Evolutionary conservation across 2,329 filamentous ascomycete genomes (phyloP).

Genomic region (Colletotrichum limetticola): DNA sequence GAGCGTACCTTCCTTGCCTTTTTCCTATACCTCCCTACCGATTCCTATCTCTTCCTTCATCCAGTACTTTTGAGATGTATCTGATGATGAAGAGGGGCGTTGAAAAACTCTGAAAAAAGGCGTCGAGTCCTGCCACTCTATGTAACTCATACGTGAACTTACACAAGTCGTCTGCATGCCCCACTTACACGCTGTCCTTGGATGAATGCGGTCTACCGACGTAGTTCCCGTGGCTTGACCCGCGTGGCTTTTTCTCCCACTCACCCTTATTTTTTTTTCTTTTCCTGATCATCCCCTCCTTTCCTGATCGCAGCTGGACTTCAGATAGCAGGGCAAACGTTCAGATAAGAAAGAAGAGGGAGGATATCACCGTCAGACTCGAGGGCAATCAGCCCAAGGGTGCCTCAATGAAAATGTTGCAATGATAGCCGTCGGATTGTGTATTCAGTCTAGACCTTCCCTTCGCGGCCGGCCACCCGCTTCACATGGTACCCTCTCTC

Average conservation of each 20-base stretch:
- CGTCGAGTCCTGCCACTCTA: background rate
- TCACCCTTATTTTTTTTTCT: background rate
- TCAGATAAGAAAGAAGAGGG: background rate
- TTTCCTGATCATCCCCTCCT: background rate
- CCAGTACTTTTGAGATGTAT: background rate
- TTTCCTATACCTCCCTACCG: background rate
- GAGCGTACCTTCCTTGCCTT: constrained; percentile 6
- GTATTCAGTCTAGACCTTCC: constrained; percentile 6
- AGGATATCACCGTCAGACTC: background rate
- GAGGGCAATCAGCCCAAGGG: background rate
- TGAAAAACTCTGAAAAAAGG: background rate
- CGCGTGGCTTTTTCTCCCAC: background rate
- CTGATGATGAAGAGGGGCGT: background rate
- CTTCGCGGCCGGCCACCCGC: background rate
- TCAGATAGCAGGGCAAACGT: background rate
- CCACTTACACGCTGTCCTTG: constrained; percentile 22
- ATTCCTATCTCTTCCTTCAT: background rate
- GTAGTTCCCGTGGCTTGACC: constrained; percentile 16
- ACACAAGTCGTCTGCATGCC: constrained; percentile 13
- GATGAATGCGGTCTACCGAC: constrained; percentile 15
- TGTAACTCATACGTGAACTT: background rate
- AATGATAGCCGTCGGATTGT: background rate
- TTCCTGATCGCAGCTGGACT: background rate
- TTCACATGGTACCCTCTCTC: background rate
- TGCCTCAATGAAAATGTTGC: constrained; percentile 1